Evolutionary conservation across 352 stramenopile genomes (phyloP), one percentile per base, ranked within the genome.

Genomic region (Globisporangium carolinianum): DNA sequence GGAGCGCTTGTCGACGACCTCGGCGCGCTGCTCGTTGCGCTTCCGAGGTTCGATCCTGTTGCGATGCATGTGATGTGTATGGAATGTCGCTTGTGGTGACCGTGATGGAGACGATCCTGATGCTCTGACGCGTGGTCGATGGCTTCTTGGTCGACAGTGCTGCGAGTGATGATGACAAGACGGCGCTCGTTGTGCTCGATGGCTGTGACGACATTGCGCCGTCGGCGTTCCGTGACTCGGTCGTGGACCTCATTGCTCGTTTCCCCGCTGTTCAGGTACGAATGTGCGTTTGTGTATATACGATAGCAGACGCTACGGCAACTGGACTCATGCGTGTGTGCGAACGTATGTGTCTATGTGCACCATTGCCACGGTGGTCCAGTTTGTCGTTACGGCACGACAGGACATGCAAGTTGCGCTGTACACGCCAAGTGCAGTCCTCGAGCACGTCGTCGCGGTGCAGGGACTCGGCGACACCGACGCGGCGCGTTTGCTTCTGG

Each of bases 121-220:
- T 2, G 24, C 24, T 32, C 24, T 32, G 24, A 32, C 24, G 24
- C 24, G 24, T 32, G 24, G 24, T 32, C 24, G 2, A 32, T 32
- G 24, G 24, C 24, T 32, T 32, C 24, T 32, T 32, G 24, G 24
- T 32, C 24, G 24, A 45, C 42, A 12, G 17, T 69, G 49, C 46
- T 61, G 12, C 42, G 47, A 48, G 50, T 52, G 51, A 47, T 8
- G 58, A 67, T 14, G 63, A 68, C 24, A 60, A 57, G 10, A 62
- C 62, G 8, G 54, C 66, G n/a, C 52, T 88, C 35, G 36, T 88
- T 11, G 57, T 87, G 47, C 60, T 91, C 15, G 80, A 91, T 46
- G 78, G 71, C n/a, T 91, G 80, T 38, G 80, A 91, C 50, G 51
- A 68, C 1, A 58, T 87, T 2, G 53, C 69, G 11, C 51, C 65